Percentiles rank a stretch among this genome's conserved stretches.
Evolutionary conservation across 2,329 filamentous ascomycete species (phyloP).

Genomic region (Paecilomyces fulvus): DNA sequence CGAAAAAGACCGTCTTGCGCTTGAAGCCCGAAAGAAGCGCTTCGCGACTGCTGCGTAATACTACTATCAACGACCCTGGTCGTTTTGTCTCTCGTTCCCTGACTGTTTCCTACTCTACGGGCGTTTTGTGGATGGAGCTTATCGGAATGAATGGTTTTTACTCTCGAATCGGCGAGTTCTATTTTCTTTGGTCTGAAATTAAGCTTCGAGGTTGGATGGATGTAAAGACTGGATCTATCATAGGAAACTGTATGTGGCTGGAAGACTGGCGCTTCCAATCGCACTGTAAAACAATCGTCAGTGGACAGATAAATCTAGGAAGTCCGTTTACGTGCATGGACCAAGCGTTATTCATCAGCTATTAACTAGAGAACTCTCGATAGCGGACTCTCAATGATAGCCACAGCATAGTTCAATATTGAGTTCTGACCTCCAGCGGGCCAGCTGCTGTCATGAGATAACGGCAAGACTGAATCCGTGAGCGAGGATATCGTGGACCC

Average conservation of each 20-base stretch:
- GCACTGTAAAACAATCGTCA: not conserved
- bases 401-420: no score
- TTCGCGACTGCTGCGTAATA: constrained; percentile 29
- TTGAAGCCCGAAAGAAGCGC: constrained; percentile 42
- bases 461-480: not conserved
- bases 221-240: not conserved
- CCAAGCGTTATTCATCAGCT: not conserved
- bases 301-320: not conserved
- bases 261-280: not conserved
- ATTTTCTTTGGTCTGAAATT: not conserved
- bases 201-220: not conserved
- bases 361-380: not conserved
- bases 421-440: no score
- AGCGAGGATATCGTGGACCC: not conserved
- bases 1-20: constrained; percentile 34
- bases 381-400: no score
- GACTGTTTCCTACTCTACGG: not conserved
- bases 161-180: not conserved
- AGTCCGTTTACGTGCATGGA: not conserved
- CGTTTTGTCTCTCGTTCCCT: not conserved
- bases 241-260: not conserved
- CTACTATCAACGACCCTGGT: not conserved
- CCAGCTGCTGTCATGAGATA: not conserved
- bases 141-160: constrained; percentile 1
- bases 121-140: not conserved